These are phyloP conservation scores for Plasmodium ovale DNA, from an alignment of 169 alveolate species.

Conservation along the genomic window DNA sequence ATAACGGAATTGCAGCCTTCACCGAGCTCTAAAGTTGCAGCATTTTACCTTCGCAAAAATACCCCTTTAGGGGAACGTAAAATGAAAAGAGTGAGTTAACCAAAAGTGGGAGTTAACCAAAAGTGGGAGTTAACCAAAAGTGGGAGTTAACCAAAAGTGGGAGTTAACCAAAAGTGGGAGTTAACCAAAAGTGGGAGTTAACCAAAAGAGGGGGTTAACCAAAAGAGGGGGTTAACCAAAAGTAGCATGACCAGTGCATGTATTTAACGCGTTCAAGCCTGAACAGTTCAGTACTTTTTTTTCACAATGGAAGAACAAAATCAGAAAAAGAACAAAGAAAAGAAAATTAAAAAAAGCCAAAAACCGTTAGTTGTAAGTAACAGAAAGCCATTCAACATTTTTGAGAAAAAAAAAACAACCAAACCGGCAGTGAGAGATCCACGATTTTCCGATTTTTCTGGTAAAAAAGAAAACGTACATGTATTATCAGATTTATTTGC, in stretches of 20 bases:
- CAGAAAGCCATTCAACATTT: conserved; percentile 50
- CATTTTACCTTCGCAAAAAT: too few species aligned
- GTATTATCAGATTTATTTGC: background rate
- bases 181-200: background rate
- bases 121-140: background rate
- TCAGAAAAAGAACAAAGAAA: conserved; percentile 3
- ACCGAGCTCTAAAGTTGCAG: too few species aligned
- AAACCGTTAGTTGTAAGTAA: conserved; percentile 56
- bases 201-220: too few species aligned
- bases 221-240: too few species aligned
- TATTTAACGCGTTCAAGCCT: too few species aligned
- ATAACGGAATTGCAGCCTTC: too few species aligned
- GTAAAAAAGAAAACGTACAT: background rate
- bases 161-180: background rate
- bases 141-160: too few species aligned
- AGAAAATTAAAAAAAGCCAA: conserved; percentile 54
- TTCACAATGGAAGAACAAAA: conserved; percentile 10
- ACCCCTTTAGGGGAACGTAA: too few species aligned
- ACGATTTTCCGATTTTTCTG: conserved; percentile 51
- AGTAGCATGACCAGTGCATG: too few species aligned
- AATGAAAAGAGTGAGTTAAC: too few species aligned
- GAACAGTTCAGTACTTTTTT: background rate
- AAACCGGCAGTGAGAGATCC: conserved; percentile 62
- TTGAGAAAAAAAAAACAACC: conserved; percentile 37
- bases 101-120: too few species aligned